Base-by-base conservation (phyloP, 2,329 filamentous ascomycete genomes). In the Gliomastix tumulicola region DNA sequence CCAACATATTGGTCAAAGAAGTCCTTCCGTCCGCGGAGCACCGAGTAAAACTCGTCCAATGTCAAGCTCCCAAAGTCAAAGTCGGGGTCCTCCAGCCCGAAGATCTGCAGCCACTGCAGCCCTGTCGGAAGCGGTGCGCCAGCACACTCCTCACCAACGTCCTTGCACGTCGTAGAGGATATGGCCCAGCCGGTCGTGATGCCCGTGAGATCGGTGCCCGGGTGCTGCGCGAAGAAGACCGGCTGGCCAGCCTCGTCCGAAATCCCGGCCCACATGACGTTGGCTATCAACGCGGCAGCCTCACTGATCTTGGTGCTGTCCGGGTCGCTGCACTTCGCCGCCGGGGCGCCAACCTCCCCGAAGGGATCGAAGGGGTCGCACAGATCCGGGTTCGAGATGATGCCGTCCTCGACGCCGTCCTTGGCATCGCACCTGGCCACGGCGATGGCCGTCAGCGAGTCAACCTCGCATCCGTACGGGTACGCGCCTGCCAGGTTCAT, bases 351-450 rank as follows among this genome's bases (percentile, higher is more conserved):
- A 6, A 71, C 50, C 6, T 53, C n/a, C n/a, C 46, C 12, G 57
- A 52, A n/a, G 59, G 62, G 41, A 61, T n/a, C n/a, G n/a, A n/a
- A 55, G 40, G 71, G 60, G 39, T 59, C 44, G 51, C 71, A 75
- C 10, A 54, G 49, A 9, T 57, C 50, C 0, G 69, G 66, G 20
- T 60, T 51, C 33, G 62, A 65, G 31, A 75, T 57, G 42, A 75
- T 69, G 15, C 59, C 62, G 41, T 76, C 71, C 4, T 49, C 42
- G 7, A 69, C 51, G 3, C 71, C 69, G 45, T 75, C 71, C 31
- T 64, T 51, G 3, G 39, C 52, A 47, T 76, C 71, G 44, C 71
- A 75, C 32, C 45, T 74, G 69, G 47, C 43, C 28, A 69, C 40
- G 6, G 68, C 64, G 30, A 68, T 66, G 0, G 50, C 52, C 3